Evolutionary conservation across 306 rosid genomes (phyloP).

Genomic region (Psophocarpus tetragonolobus): DNA sequence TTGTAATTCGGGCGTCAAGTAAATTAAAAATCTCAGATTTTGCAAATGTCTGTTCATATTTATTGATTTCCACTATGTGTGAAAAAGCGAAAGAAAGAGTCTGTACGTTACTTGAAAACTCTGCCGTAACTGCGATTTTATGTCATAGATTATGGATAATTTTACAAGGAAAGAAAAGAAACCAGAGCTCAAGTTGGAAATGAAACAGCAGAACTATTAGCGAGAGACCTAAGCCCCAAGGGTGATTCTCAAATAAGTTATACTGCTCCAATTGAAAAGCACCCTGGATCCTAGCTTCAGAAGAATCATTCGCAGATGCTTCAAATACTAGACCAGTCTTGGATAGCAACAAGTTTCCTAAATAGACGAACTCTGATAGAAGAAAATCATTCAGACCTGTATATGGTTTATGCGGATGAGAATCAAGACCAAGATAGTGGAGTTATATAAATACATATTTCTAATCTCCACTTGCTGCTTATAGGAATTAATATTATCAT

Average conservation of each 20-base stretch:
- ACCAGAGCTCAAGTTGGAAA: background rate
- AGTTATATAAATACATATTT: background rate
- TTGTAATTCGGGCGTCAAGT: constrained; percentile 41
- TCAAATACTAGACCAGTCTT: background rate
- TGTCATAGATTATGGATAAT: background rate
- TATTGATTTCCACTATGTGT: background rate
- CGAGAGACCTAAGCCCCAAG: background rate
- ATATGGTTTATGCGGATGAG: background rate
- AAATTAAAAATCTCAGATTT: background rate
- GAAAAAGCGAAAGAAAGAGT: background rate
- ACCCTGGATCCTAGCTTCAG: background rate
- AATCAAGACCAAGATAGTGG: background rate
- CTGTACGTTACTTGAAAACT: background rate
- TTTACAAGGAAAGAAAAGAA: background rate
- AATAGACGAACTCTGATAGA: background rate
- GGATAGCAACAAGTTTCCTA: background rate
- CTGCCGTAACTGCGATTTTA: background rate
- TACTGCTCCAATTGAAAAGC: background rate
- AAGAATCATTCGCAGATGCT: background rate
- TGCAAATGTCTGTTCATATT: constrained; percentile 5
- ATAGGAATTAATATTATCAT: background rate
- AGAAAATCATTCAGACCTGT: background rate
- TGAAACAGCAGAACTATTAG: background rate
- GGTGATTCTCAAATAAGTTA: background rate
- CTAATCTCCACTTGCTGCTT: background rate